phyloP scores from a whole-genome alignment of 495 filamentous ascomycete species.

The Penicillium riverlandense region DNA sequence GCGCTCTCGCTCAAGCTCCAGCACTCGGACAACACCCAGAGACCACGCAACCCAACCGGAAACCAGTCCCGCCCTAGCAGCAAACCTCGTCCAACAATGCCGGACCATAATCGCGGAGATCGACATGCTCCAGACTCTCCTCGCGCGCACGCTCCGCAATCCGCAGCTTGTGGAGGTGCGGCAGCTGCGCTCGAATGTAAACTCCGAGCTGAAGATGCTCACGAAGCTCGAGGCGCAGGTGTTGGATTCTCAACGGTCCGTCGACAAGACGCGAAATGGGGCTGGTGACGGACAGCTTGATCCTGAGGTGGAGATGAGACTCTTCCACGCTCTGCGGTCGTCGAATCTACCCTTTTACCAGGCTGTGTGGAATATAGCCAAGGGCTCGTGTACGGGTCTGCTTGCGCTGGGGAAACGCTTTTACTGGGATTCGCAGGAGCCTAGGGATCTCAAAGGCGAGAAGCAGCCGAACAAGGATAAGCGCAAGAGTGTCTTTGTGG shows the following conservation, averaged over 20 bases:
- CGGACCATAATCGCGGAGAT: slow-evolving; percentile 37
- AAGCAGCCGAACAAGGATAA: slow-evolving; percentile 31
- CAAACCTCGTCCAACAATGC: slow-evolving; percentile 33
- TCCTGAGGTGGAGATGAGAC: slow-evolving; percentile 14
- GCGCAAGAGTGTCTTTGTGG: slow-evolving; percentile 36
- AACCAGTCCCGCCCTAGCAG: slow-evolving; percentile 11
- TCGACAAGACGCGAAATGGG: not conserved
- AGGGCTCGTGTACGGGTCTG: slow-evolving; percentile 38
- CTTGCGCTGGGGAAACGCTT: slow-evolving; percentile 47
- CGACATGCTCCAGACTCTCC: slow-evolving; percentile 36
- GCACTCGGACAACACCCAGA: not conserved
- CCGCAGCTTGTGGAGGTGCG: slow-evolving; percentile 46
- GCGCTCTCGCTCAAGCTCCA: no score
- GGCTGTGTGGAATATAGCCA: slow-evolving; percentile 48
- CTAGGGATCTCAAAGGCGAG: slow-evolving; percentile 9
- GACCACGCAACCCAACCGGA: not conserved
- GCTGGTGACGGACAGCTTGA: slow-evolving; percentile 7
- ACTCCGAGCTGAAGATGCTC: slow-evolving; percentile 42
- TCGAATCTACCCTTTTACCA: slow-evolving; percentile 52
- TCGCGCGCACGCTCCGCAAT: slow-evolving; percentile 37
- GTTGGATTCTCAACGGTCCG: not conserved
- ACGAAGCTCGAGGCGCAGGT: slow-evolving; percentile 36
- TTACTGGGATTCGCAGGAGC: slow-evolving; percentile 37
- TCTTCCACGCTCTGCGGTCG: slow-evolving; percentile 44
- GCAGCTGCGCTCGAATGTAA: slow-evolving; percentile 40